Conservation (phyloP, 768 basidiomycete genomes). For the Panellus pusillus region DNA sequence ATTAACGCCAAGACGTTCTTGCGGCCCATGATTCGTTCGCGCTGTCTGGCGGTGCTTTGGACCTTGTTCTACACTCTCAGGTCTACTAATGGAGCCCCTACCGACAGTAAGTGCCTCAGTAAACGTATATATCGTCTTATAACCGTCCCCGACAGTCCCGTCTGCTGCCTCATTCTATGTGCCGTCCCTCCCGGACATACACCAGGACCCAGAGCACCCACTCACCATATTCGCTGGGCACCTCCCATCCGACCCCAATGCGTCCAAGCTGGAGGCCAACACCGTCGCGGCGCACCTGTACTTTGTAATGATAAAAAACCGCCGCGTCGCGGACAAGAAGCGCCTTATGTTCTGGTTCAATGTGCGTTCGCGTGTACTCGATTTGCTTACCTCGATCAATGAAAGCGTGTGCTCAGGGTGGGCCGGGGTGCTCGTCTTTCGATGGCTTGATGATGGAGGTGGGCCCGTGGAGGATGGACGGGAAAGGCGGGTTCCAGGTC, state of each 20-base stretch:
- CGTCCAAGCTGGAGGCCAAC: constrained; percentile 45
- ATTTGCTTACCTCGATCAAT: neutral
- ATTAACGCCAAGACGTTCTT: too few relatives aligned
- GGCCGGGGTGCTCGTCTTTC: constrained; percentile 96
- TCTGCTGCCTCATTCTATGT: constrained; percentile 87
- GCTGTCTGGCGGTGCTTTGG: constrained; percentile 16
- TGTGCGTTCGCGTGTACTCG: constrained; percentile 46
- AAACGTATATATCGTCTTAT: neutral
- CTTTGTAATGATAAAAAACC: constrained; percentile 88
- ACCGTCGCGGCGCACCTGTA: constrained; percentile 76
- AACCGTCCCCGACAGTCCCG: constrained; percentile 49
- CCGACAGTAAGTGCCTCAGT: constrained; percentile 38
- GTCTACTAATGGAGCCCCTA: constrained; percentile 31
- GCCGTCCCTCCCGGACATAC: constrained; percentile 69
- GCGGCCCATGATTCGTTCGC: constrained; percentile 15
- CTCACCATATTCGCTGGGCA: constrained; percentile 86
- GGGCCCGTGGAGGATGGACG: constrained; percentile 87
- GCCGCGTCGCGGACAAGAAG: constrained; percentile 86
- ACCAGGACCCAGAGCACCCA: constrained; percentile 67
- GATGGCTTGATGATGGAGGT: constrained; percentile 98
- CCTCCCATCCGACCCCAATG: constrained; percentile 74
- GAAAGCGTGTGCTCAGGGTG: constrained; percentile 55
- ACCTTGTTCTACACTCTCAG: constrained; percentile 7
- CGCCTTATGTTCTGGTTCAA: constrained; percentile 97
- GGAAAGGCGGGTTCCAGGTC: constrained; percentile 66